A percentile compares a stretch with the other conserved stretches of the same genome.
Evolutionary conservation across 1,284 basidiomycete genomes (phyloP).

Genomic region (Peniophora sp.): DNA sequence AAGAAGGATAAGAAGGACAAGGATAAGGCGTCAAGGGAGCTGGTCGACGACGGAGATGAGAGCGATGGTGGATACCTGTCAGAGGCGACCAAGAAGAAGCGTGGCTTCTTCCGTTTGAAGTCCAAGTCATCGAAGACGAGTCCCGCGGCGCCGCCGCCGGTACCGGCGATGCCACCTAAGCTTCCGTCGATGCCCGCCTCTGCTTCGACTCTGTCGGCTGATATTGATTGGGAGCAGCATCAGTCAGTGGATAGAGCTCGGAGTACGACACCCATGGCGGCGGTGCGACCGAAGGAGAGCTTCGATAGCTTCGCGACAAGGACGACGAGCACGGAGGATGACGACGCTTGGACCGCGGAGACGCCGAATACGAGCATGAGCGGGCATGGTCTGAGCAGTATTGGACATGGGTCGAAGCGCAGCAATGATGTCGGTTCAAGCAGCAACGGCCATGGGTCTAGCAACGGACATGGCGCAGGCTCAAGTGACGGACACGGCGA

Average conservation of each 20-base stretch:
- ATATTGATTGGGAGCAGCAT: conserved; percentile 9
- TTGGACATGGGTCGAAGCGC: too few relatives aligned
- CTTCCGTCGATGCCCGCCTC: conserved; percentile 23
- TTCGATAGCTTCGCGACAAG: neutral
- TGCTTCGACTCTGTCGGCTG: conserved; percentile 4
- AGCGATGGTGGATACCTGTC: conserved; percentile 31
- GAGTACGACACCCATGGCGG: conserved; percentile 34
- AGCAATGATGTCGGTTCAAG: too few relatives aligned
- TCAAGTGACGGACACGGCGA: neutral
- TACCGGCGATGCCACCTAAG: conserved; percentile 25
- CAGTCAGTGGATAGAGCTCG: too few relatives aligned
- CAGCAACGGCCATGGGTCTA: neutral
- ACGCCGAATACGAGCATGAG: neutral
- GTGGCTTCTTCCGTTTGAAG: conserved; percentile 25
- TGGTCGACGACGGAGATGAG: conserved; percentile 25
- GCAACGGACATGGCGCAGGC: neutral
- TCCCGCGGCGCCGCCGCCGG: conserved; percentile 11
- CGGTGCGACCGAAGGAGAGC: conserved; percentile 24
- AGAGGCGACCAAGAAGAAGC: conserved; percentile 20
- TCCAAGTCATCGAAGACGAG: conserved; percentile 19
- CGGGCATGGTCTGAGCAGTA: neutral
- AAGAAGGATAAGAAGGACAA: conserved; percentile 12
- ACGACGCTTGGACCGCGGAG: neutral
- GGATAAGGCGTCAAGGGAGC: neutral
- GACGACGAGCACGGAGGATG: neutral